A percentile compares a stretch with the other conserved stretches of the same genome.
These are phyloP conservation scores for Helotiales sp. DNA, from an alignment of 2,329 filamentous ascomycete species.

Conservation along the genomic window DNA sequence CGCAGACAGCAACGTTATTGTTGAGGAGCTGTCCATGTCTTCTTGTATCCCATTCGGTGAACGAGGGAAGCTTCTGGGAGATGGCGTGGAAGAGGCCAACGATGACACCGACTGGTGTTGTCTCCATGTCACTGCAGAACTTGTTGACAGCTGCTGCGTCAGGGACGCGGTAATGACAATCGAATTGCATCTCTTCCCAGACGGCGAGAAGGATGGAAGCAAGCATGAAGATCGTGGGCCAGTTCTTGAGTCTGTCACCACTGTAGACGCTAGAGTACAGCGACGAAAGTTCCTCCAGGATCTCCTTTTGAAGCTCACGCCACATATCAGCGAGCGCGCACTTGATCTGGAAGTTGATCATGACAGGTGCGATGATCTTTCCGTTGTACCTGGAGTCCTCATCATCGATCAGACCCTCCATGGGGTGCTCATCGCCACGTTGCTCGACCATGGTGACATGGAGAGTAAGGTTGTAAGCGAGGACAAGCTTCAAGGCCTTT, in stretches of 20 bases:
- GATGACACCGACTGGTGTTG: conserved; percentile 92
- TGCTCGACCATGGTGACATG: conserved; percentile 96
- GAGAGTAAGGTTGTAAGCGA: conserved; percentile 93
- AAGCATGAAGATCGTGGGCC: conserved; percentile 98
- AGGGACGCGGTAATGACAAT: conserved; percentile 93
- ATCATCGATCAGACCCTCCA: conserved; percentile 85
- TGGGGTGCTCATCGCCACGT: conserved; percentile 76
- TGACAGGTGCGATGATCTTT: conserved; percentile 90
- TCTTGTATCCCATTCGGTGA: conserved; percentile 91
- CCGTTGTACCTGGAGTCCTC: conserved; percentile 86
- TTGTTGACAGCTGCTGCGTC: conserved; percentile 85
- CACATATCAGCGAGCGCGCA: conserved; percentile 97
- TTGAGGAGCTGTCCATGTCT: conserved; percentile 90
- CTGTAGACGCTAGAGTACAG: conserved; percentile 98
- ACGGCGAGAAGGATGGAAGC: conserved; percentile 91
- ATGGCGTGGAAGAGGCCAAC: conserved; percentile 97
- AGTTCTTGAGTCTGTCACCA: conserved; percentile 96
- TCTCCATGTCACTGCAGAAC: conserved; percentile 97
- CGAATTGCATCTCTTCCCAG: conserved; percentile 99
- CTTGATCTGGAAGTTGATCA: conserved; percentile 99
- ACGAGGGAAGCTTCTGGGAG: conserved; percentile 90
- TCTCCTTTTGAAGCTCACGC: conserved; percentile 95
- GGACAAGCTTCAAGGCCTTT: conserved; percentile 91
- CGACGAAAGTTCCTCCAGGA: conserved; percentile 88
- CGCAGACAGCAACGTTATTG: conserved; percentile 90